Percentiles rank a stretch among this genome's conserved stretches.
These are phyloP conservation scores for Cucurbita ficifolia DNA, from an alignment of 306 rosid species.

Conservation along the genomic window DNA sequence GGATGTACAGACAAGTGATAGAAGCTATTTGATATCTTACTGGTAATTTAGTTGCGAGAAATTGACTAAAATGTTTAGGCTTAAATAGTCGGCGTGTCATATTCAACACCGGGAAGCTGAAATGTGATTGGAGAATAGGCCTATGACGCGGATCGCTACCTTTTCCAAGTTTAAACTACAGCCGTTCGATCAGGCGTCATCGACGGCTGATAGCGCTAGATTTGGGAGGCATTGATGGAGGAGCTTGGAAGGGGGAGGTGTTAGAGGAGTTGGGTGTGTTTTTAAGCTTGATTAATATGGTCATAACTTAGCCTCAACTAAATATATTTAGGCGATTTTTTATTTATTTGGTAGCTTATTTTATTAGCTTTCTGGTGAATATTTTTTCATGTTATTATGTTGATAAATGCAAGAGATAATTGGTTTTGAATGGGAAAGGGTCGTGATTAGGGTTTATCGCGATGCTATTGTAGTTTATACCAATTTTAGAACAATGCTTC, in stretches of 20 bases:
- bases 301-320: conserved; percentile 7
- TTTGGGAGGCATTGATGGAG: conserved; percentile 9
- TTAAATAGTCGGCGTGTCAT: conserved; percentile 49
- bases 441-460: conserved; percentile 41
- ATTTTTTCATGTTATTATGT: background rate
- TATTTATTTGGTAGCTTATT: conserved; percentile 19
- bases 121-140: conserved; percentile 33
- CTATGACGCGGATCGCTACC: conserved; percentile 41
- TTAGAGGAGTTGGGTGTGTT: conserved; percentile 47
- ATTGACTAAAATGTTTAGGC: conserved; percentile 20
- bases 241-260: background rate
- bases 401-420: conserved; percentile 16
- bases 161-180: conserved; percentile 31
- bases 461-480: conserved; percentile 36
- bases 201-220: conserved; percentile 31
- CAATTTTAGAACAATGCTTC: conserved; percentile 25
- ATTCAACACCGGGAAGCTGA: conserved; percentile 20
- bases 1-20: conserved; percentile 3
- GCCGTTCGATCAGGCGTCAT: conserved; percentile 34
- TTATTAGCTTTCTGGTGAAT: conserved; percentile 43
- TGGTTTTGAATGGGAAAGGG: conserved; percentile 36
- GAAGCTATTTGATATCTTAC: background rate
- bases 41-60: conserved; percentile 29
- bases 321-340: conserved; percentile 7
- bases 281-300: conserved; percentile 35